Evolutionary conservation across 2,329 filamentous ascomycete species (phyloP).

Genomic region (Aspergillus novoparasiticus): DNA sequence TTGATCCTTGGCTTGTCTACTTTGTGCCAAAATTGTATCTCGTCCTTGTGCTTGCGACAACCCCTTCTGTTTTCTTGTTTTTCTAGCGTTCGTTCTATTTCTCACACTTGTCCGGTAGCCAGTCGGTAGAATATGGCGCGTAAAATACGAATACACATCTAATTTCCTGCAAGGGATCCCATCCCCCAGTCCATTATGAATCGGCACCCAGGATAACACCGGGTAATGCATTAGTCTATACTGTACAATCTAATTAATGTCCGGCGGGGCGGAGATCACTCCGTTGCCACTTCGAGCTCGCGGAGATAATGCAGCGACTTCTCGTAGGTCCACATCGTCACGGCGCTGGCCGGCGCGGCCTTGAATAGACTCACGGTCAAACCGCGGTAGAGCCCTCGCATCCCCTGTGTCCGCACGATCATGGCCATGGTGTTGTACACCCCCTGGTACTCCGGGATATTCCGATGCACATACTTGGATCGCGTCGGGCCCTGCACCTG

Average conservation of each 20-base stretch:
- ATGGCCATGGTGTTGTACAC: slow-evolving; percentile 66
- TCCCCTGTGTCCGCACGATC: slow-evolving; percentile 73
- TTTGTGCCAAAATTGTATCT: slow-evolving; percentile 17
- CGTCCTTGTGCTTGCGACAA: slow-evolving; percentile 24
- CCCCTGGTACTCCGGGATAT: slow-evolving; percentile 81
- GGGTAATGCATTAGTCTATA: not conserved
- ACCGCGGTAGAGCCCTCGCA: slow-evolving; percentile 82
- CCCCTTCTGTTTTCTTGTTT: slow-evolving; percentile 26
- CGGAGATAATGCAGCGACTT: slow-evolving; percentile 65
- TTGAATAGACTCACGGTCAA: slow-evolving; percentile 88
- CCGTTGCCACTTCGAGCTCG: slow-evolving; percentile 32
- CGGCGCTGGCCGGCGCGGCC: slow-evolving; percentile 86
- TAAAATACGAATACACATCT: slow-evolving; percentile 15
- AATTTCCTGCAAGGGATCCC: not conserved
- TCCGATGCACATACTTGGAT: slow-evolving; percentile 74
- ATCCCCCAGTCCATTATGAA: not conserved
- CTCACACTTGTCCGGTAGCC: slow-evolving; percentile 7
- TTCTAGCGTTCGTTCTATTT: slow-evolving; percentile 20
- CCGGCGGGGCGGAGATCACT: slow-evolving; percentile 6
- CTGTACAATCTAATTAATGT: slow-evolving; percentile 10
- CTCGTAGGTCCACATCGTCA: slow-evolving; percentile 96
- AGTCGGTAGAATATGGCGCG: slow-evolving; percentile 10
- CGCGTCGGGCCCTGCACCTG: slow-evolving; percentile 94
- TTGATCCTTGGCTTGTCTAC: slow-evolving; percentile 22
- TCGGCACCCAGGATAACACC: slow-evolving; percentile 7